phyloP scores from a whole-genome alignment of 148 eudicot species.

The Agrostemma githago region DNA sequence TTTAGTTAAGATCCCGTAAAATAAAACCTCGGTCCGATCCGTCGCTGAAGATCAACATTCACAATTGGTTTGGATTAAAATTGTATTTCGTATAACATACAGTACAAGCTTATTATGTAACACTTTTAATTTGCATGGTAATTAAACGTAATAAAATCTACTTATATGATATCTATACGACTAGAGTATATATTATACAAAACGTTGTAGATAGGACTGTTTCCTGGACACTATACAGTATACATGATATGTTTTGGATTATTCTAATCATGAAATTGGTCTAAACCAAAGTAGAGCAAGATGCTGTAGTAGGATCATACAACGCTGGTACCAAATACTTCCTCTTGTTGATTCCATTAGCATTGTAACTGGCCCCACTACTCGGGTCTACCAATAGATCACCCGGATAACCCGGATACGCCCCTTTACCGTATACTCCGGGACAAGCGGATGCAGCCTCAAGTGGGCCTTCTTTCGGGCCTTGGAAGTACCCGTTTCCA shows the following conservation, averaged over 20 bases:
- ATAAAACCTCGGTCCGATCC: too few species aligned
- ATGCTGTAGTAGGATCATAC: constrained; percentile 35
- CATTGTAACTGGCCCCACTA: constrained; percentile 50
- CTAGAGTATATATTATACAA: neutral
- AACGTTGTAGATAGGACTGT: neutral
- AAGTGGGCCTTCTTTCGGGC: constrained; percentile 48
- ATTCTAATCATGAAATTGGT: neutral
- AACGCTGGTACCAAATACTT: constrained; percentile 44
- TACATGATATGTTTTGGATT: neutral
- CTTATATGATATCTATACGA: neutral
- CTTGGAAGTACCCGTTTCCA: constrained; percentile 55
- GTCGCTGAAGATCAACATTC: too few species aligned
- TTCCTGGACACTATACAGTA: neutral
- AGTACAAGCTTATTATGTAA: neutral
- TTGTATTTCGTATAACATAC: too few species aligned
- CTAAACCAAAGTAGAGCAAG: constrained; percentile 37
- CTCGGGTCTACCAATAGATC: constrained; percentile 39
- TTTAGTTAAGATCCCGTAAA: too few species aligned
- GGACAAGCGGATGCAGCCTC: constrained; percentile 60
- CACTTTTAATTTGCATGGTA: neutral
- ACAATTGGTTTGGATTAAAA: too few species aligned
- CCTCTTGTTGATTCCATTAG: constrained; percentile 37
- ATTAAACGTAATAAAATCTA: neutral
- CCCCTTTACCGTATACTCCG: constrained; percentile 48
- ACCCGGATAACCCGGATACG: constrained; percentile 61